phyloP scores from a whole-genome alignment of 768 basidiomycete species.

The Scleroderma citrinum region DNA sequence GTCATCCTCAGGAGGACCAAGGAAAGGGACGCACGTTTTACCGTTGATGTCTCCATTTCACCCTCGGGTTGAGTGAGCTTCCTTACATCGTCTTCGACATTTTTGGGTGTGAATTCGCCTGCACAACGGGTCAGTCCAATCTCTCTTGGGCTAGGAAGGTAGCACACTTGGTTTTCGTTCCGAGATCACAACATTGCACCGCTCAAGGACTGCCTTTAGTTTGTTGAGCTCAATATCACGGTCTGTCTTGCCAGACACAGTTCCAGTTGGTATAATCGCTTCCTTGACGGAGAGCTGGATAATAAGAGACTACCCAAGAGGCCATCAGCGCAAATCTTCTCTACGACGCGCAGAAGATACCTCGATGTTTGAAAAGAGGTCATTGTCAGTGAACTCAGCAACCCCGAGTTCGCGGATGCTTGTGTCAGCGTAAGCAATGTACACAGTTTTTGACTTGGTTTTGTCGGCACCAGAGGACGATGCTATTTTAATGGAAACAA shows the following conservation, averaged over 20 bases:
- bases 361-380: slow-evolving; percentile 93
- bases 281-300: slow-evolving; percentile 99
- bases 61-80: slow-evolving; percentile 28
- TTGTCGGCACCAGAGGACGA: slow-evolving; percentile 45
- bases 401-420: slow-evolving; percentile 81
- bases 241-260: slow-evolving; percentile 63
- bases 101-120: slow-evolving; percentile 85
- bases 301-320: slow-evolving; percentile 63
- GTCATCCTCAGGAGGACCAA: neutral
- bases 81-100: slow-evolving; percentile 73
- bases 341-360: slow-evolving; percentile 32
- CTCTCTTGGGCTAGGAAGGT: neutral
- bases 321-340: neutral
- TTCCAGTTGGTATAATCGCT: slow-evolving; percentile 77
- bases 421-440: slow-evolving; percentile 89
- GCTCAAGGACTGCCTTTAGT: slow-evolving; percentile 77
- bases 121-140: neutral
- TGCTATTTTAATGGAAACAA: slow-evolving; percentile 81
- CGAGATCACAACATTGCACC: slow-evolving; percentile 87
- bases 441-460: slow-evolving; percentile 67
- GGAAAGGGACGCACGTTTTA: slow-evolving; percentile 6
- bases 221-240: slow-evolving; percentile 87
- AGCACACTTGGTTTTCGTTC: slow-evolving; percentile 79
- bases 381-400: slow-evolving; percentile 89
- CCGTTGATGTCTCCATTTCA: slow-evolving; percentile 13